Base-by-base conservation (phyloP, 179 eudicot species). In the Actinidia arguta region DNA sequence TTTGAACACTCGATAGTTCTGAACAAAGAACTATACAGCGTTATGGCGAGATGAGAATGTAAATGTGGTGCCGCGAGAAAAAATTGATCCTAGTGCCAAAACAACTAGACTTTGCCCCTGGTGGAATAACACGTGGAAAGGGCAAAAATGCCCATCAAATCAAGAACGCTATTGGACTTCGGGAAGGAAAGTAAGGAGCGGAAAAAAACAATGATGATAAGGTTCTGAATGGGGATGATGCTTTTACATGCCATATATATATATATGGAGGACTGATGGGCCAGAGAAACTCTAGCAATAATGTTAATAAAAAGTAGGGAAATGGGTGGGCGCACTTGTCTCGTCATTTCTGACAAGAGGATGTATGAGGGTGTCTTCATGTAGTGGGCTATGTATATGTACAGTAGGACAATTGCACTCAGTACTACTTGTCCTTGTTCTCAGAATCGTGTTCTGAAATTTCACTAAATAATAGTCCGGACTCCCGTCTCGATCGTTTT, bases 231-330 rank as follows among this genome's bases (percentile, higher is more conserved):
- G 36, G 36, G 36, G 36, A 31, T 31, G 36, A 31, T 31, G 36
- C 36, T 31, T 31, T 31, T 31, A 31, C 36, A 31, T 31, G 36
- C 4, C 17, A 59, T n/a, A 3, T n/a, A 59, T 59, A 17, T 59
- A 63, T 22, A 63, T 63, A n/a, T 24, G 8, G 0, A 12, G 36
- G 36, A 63, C 8, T 8, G 1, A 4, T 62, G 78, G 78, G 78
- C 12, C 64, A 50, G 78, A 8, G 63, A 69, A 31, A 75, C 4
- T 27, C 14, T 52, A 25, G 78, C 25, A 75, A 75, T 75, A 75
- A 75, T 75, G 78, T 31, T 27, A 47, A 75, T 14, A 44, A 75
- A 36, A 52, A 74, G 46, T 74, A 14, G 59, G 78, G 44, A 75
- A 54, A 75, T 75, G 47, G 31, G 16, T 52, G 14, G 78, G 48